Evolutionary conservation across 2,329 filamentous ascomycete genomes (phyloP).

Genomic region (Ophiocordyceps polyrhachis-furcata): DNA sequence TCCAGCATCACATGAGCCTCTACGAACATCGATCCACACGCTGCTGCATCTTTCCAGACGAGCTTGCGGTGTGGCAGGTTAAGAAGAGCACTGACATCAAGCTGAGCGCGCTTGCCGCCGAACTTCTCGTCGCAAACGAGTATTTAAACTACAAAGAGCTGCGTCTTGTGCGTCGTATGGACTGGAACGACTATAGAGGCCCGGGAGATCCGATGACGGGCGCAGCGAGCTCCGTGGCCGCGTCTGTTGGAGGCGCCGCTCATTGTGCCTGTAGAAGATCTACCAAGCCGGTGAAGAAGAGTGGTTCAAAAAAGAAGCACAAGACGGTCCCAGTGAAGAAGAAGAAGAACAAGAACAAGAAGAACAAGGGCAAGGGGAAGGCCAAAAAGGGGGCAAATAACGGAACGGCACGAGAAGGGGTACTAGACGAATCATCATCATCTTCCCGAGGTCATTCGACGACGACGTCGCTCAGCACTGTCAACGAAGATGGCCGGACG

Average conservation of each 20-base stretch:
- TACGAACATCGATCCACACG: slow-evolving; percentile 35
- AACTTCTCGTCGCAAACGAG: slow-evolving; percentile 42
- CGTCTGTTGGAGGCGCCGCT: slow-evolving; percentile 37
- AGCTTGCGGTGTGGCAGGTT: slow-evolving; percentile 46
- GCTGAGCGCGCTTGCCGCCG: slow-evolving; percentile 45
- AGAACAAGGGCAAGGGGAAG: slow-evolving; percentile 15
- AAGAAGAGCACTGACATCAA: slow-evolving; percentile 41
- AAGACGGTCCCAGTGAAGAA: slow-evolving; percentile 12
- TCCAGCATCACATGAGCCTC: slow-evolving; percentile 41
- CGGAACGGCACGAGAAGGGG: neutral
- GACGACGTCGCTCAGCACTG: neutral
- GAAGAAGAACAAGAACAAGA: slow-evolving; percentile 31
- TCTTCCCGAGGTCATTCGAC: neutral
- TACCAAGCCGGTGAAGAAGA: slow-evolving; percentile 38
- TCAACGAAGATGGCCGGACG: neutral
- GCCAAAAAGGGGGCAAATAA: slow-evolving; percentile 1
- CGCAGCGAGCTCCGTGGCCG: slow-evolving; percentile 39
- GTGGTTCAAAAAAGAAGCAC: slow-evolving; percentile 24
- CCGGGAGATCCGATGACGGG: slow-evolving; percentile 57
- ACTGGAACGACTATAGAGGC: slow-evolving; percentile 64
- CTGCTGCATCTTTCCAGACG: slow-evolving; percentile 45
- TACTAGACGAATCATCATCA: neutral
- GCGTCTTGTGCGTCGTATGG: slow-evolving; percentile 43
- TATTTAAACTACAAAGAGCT: slow-evolving; percentile 44
- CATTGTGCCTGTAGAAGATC: slow-evolving; percentile 31